Conservation (phyloP, 2,329 filamentous ascomycete genomes). For the Curvularia lunata region DNA sequence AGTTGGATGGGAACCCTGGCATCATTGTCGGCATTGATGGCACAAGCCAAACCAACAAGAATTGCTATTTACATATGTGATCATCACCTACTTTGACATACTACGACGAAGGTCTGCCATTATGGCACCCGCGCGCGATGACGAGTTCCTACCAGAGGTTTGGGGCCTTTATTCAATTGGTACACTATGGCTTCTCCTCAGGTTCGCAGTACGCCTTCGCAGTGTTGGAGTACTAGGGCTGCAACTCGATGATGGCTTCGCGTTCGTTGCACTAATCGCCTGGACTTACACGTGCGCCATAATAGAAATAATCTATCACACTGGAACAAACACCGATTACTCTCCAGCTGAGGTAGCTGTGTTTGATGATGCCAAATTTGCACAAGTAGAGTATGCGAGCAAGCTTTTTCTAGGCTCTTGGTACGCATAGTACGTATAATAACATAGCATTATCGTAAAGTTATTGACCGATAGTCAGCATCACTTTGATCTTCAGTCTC, state of each 20-base stretch:
- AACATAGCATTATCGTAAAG: not conserved
- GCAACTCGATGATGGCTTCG: not conserved
- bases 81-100: not conserved
- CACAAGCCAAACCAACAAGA: not conserved
- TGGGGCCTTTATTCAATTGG: not conserved
- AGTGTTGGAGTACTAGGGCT: not conserved
- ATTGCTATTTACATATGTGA: not conserved
- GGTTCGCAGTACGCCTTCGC: not conserved
- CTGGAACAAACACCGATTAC: not conserved
- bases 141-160: not conserved
- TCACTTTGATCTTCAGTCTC: not conserved
- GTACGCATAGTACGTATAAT: not conserved
- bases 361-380: not conserved
- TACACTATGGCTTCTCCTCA: not conserved
- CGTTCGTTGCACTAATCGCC: not conserved
- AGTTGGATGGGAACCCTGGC: not conserved
- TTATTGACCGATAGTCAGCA: not conserved
- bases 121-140: constrained; percentile 1
- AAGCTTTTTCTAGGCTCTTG: not conserved
- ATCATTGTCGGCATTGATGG: not conserved
- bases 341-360: not conserved
- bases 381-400: not conserved
- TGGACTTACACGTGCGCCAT: not conserved
- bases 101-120: not conserved
- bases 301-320: constrained; percentile 1